Evolutionary conservation across 345 rosid genomes (phyloP).

Genomic region (Eucalyptus curtisii): DNA sequence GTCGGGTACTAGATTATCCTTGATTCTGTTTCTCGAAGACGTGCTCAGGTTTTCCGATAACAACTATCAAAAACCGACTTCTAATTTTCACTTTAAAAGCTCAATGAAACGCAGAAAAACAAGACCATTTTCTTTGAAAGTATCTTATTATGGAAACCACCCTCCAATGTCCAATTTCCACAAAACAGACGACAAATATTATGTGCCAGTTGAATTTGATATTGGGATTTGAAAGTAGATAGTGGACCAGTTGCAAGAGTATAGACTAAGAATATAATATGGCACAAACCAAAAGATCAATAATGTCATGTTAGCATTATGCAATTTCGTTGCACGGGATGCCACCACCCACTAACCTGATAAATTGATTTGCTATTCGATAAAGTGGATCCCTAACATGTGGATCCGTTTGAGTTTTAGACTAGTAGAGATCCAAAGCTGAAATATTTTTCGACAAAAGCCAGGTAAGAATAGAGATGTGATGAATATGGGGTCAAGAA

Average conservation of each 20-base stretch:
- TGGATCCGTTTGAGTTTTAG: neutral
- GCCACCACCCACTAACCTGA: neutral
- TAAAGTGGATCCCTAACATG: neutral
- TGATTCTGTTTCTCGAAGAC: neutral
- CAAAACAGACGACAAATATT: neutral
- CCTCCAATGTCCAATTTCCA: neutral
- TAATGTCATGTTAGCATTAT: neutral
- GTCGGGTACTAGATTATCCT: neutral
- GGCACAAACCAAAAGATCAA: neutral
- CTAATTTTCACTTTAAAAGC: neutral
- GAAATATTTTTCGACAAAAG: neutral
- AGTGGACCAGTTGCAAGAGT: neutral
- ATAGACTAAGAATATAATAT: neutral
- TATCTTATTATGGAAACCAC: neutral
- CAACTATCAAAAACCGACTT: neutral
- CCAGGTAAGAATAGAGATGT: neutral
- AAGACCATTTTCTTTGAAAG: neutral
- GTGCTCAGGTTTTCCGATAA: neutral
- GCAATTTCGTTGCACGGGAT: neutral
- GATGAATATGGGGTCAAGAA: neutral
- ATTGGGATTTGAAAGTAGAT: neutral
- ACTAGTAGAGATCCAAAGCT: neutral
- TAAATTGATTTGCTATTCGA: neutral
- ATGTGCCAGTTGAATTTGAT: neutral
- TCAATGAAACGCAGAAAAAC: neutral